Base-by-base conservation (phyloP, 2,329 filamentous ascomycete species). In the Paraconiothyrium brasiliense region DNA sequence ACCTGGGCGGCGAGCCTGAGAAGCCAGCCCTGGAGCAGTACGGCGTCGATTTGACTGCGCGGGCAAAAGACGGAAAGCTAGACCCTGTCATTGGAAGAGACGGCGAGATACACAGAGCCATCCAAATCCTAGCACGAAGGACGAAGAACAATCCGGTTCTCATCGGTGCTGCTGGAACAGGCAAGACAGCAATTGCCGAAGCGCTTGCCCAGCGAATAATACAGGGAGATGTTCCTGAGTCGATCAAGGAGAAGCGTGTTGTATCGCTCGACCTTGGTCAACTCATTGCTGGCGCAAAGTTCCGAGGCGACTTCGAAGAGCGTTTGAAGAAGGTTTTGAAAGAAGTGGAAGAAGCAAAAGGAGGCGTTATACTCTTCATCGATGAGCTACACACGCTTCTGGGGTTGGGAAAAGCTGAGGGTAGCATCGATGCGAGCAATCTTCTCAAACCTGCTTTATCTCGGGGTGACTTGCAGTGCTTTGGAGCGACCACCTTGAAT, bases 101-200 rank as follows among this genome's bases (percentile, higher is more conserved):
- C 71, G 84, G 87, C 5, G 95, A 97, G 77, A 97, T 98, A 56
- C 92, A 97, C 74, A 86, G 95, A 54, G 97, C 94, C 0, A 97
- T 98, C 62, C 95, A 98, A 74, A 91, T 99, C 11, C 81, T 99
- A 1, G 97, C 94, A 16, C 85, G 95, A 65, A 86, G 95, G 63
- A 98, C 95, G 8, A 98, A 98, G 80, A 98, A 97, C 71, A 97
- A 97, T 68, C 94, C 94, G 0, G 94, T 97, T 0, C 82, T 97
- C n/a, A 97, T 97, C 61, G 94, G 94, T 64, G 90, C 89, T 50
- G 92, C 93, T 9, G 94, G 94, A 68, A 97, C 93, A 0, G 94
- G 94, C 63, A 98, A 98, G 82, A 98, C 94, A 6, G 94, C 94
- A 1, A 92, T 97, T 55, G 82, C 97, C 3, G 94, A 98, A 80